A percentile compares a stretch with the other conserved stretches of the same genome.
Conservation (phyloP, 139 green algal genomes). For the Klebsormidium nitens region DNA sequence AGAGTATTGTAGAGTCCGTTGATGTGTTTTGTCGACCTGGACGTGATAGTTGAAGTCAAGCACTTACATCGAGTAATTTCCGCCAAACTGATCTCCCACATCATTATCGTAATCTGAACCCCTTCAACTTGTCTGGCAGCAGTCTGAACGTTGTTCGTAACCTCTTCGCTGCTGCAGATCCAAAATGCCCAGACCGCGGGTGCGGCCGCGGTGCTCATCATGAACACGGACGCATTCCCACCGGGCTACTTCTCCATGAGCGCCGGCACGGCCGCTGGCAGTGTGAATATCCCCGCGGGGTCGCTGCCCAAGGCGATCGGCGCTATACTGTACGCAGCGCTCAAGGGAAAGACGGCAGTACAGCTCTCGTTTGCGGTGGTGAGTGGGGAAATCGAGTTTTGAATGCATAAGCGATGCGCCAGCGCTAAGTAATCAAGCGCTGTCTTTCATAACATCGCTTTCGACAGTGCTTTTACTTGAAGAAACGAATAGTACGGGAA, state of each 20-base stretch:
- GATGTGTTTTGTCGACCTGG: too few species aligned
- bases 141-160: not conserved
- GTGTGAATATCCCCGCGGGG: constrained; percentile 15
- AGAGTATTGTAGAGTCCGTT: too few species aligned
- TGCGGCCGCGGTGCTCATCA: constrained; percentile 7
- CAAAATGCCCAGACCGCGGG: constrained; percentile 15
- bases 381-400: too few species aligned
- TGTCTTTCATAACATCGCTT: too few species aligned
- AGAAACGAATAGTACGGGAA: too few species aligned
- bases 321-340: not conserved
- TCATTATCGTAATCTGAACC: not conserved
- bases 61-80: too few species aligned
- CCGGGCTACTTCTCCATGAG: constrained; percentile 25
- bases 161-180: constrained; percentile 5
- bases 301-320: constrained; percentile 12
- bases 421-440: too few species aligned
- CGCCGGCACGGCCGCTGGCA: not conserved
- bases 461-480: too few species aligned
- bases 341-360: not conserved
- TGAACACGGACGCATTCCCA: constrained; percentile 4
- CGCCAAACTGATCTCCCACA: too few species aligned
- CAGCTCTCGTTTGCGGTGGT: too few species aligned
- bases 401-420: too few species aligned
- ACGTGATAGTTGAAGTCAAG: too few species aligned
- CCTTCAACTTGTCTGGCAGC: not conserved